These are phyloP conservation scores for Naganishia albida DNA, from an alignment of 1,284 basidiomycete species.

Conservation along the genomic window DNA sequence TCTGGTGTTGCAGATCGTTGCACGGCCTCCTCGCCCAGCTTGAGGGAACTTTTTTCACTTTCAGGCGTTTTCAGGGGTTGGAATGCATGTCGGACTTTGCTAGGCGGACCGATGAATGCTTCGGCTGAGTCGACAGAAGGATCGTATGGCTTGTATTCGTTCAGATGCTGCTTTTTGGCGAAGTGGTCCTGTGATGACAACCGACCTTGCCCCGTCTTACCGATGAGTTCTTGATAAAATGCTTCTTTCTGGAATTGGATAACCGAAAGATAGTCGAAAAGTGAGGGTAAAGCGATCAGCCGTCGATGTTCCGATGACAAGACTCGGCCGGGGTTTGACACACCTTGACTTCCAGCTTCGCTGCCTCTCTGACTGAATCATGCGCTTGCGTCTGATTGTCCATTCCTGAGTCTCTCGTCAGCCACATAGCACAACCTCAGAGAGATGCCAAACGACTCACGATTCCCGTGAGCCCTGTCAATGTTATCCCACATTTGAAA, in stretches of 20 bases:
- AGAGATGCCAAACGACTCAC: slow-evolving; percentile 19
- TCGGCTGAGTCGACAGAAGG: slow-evolving; percentile 1
- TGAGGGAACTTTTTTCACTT: slow-evolving; percentile 1
- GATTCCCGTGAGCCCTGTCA: slow-evolving; percentile 34
- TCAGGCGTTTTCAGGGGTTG: background rate
- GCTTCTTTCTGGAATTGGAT: slow-evolving; percentile 16
- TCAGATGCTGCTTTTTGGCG: background rate
- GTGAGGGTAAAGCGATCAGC: background rate
- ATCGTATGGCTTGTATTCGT: background rate
- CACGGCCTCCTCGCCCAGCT: background rate
- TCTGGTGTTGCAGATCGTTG: background rate
- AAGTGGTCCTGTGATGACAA: slow-evolving; percentile 17
- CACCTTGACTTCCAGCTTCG: slow-evolving; percentile 22
- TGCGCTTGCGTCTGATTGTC: slow-evolving; percentile 18
- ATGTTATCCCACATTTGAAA: slow-evolving; percentile 32
- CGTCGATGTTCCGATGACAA: background rate
- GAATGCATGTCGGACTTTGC: background rate
- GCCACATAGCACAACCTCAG: background rate
- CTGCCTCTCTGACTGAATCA: slow-evolving; percentile 14
- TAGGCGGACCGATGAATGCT: background rate
- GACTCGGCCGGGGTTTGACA: background rate
- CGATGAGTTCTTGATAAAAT: slow-evolving; percentile 29
- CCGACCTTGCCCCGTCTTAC: slow-evolving; percentile 9
- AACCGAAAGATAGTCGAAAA: background rate
- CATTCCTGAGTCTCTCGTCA: slow-evolving; percentile 7